Percentiles rank a stretch among this genome's conserved stretches.
Conservation (phyloP, 176 grass and related monocot species). For the Cymbopogon citratus region DNA sequence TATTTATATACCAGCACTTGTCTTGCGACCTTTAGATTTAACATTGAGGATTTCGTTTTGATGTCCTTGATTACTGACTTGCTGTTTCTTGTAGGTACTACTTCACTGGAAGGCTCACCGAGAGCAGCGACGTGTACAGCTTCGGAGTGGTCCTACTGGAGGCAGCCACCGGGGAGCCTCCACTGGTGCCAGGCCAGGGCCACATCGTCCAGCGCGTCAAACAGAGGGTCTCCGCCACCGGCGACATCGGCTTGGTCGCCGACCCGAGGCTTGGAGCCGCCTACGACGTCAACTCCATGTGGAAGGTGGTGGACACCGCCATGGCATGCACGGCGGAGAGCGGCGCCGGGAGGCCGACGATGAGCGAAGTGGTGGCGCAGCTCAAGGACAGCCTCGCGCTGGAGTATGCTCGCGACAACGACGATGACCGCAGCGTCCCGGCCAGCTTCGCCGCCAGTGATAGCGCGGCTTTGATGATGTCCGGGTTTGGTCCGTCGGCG, state of each 20-base stretch:
- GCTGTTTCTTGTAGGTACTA: neutral
- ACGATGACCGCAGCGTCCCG: neutral
- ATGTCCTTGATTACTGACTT: no score
- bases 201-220: constrained; percentile 16
- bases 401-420: neutral
- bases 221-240: neutral
- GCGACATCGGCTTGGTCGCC: neutral
- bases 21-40: no score
- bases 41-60: no score
- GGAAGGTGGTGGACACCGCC: constrained; percentile 12
- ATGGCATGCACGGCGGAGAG: neutral
- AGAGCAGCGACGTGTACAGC: constrained; percentile 39
- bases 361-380: neutral
- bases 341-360: neutral
- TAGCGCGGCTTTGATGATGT: neutral
- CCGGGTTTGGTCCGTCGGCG: neutral
- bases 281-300: constrained; percentile 1
- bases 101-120: neutral
- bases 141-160: constrained; percentile 30
- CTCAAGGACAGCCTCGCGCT: constrained; percentile 21
- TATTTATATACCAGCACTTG: no score
- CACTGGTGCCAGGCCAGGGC: constrained; percentile 13
- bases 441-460: neutral
- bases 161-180: constrained; percentile 7
- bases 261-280: neutral